Percentiles rank a stretch among this genome's conserved stretches.
Evolutionary conservation across 805 yeast genomes (phyloP).

Genomic region (Clavispora asparagi): DNA sequence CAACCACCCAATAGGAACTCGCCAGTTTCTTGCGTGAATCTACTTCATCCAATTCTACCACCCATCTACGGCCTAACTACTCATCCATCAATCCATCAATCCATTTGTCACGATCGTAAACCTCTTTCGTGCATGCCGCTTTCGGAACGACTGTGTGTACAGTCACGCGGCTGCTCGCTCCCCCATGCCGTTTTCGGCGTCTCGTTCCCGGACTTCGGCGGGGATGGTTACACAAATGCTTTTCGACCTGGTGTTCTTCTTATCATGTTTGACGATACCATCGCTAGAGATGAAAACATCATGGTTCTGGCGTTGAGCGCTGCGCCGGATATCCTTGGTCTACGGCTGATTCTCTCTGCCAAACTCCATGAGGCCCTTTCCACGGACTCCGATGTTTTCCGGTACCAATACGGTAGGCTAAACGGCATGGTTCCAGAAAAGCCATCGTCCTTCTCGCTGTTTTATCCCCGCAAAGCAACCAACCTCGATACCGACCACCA

Average conservation of each 20-base stretch:
- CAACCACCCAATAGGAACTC: no score
- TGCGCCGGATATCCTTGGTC: neutral
- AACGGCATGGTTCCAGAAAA: slow-evolving; percentile 12
- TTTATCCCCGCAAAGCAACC: slow-evolving; percentile 16
- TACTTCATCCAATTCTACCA: no score
- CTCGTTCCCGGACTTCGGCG: neutral
- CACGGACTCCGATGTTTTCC: slow-evolving; percentile 9
- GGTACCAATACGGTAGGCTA: slow-evolving; percentile 4
- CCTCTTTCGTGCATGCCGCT: neutral
- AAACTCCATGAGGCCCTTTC: slow-evolving; percentile 9
- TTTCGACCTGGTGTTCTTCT: neutral
- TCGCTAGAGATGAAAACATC: slow-evolving; percentile 13
- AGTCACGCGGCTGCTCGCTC: neutral
- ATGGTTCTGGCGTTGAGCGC: slow-evolving; percentile 1
- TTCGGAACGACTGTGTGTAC: neutral
- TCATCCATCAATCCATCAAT: no score
- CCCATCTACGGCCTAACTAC: no score
- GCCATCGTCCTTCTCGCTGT: slow-evolving; percentile 12
- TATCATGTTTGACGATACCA: slow-evolving; percentile 14
- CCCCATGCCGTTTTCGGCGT: neutral
- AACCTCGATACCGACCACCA: slow-evolving; percentile 16
- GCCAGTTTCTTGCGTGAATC: no score
- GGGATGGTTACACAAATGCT: neutral
- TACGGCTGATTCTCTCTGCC: slow-evolving; percentile 1
- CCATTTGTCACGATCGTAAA: no score